Evolutionary conservation across 2,329 filamentous ascomycete genomes (phyloP).

Genomic region (Byssochlamys sp.): DNA sequence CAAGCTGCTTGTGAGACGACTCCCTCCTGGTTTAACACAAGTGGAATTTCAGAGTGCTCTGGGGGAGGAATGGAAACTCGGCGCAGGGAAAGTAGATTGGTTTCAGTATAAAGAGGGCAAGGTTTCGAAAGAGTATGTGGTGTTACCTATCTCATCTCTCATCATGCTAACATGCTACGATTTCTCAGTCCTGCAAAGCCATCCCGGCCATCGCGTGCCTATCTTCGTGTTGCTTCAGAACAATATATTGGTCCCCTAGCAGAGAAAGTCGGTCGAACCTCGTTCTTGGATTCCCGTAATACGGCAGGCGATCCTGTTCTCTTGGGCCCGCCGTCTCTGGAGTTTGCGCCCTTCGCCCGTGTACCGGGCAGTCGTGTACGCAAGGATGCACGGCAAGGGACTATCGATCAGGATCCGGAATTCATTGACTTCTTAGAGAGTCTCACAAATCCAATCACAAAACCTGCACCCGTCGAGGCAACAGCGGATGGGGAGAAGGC

Average conservation of each 20-base stretch:
- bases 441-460: slow-evolving; percentile 64
- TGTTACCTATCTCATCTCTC: not conserved
- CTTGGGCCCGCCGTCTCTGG: slow-evolving; percentile 67
- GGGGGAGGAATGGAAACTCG: slow-evolving; percentile 70
- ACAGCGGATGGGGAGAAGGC: slow-evolving; percentile 42
- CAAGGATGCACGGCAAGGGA: slow-evolving; percentile 76
- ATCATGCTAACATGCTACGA: not conserved
- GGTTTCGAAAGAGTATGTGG: slow-evolving; percentile 66
- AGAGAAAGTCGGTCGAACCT: slow-evolving; percentile 57
- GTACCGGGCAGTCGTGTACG: slow-evolving; percentile 65
- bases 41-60: slow-evolving; percentile 63
- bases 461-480: slow-evolving; percentile 43
- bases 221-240: slow-evolving; percentile 68
- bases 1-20: slow-evolving; percentile 73
- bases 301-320: slow-evolving; percentile 63
- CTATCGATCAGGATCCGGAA: slow-evolving; percentile 90
- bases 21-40: slow-evolving; percentile 76
- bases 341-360: slow-evolving; percentile 76
- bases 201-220: slow-evolving; percentile 69
- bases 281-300: slow-evolving; percentile 74
- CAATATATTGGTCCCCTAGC: slow-evolving; percentile 59
- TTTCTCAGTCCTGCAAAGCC: slow-evolving; percentile 68
- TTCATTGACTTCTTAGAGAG: slow-evolving; percentile 88
- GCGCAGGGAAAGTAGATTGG: slow-evolving; percentile 80
- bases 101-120: slow-evolving; percentile 64